phyloP scores from a whole-genome alignment of 257 asterid species.

The Buddleja alternifolia region DNA sequence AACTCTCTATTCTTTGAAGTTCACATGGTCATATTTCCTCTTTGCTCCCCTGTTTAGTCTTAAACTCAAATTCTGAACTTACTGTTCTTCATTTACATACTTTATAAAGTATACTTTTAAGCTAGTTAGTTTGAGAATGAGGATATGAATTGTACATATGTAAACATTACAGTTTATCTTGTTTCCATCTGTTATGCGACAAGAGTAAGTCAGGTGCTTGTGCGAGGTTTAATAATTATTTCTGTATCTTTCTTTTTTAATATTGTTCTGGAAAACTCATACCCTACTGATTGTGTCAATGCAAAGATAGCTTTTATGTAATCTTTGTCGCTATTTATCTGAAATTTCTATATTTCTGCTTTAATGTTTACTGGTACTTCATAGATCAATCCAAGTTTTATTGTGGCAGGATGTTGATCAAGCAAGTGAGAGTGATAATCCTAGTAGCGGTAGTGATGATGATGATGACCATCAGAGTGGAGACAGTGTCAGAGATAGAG shows the following conservation, averaged over 20 bases:
- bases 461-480: conserved; percentile 28
- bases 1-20: background rate
- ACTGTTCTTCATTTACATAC: background rate
- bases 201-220: background rate
- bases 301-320: background rate
- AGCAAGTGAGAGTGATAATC: conserved; percentile 43
- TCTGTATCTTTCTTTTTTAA: background rate
- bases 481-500: conserved; percentile 34
- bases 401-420: conserved; percentile 54
- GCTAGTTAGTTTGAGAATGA: background rate
- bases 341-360: background rate
- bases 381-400: background rate
- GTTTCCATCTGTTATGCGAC: conserved; percentile 1
- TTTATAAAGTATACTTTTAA: background rate
- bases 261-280: background rate
- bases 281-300: background rate
- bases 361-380: background rate
- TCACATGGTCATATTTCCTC: background rate
- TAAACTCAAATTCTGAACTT: background rate
- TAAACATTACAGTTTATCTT: background rate
- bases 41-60: background rate
- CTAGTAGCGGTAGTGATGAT: conserved; percentile 23
- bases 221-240: background rate
- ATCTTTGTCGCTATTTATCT: no score
- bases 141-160: background rate